A percentile compares a stretch with the other conserved stretches of the same genome.
Conservation (phyloP, 495 filamentous ascomycete genomes). For the Penicillium antarcticum region DNA sequence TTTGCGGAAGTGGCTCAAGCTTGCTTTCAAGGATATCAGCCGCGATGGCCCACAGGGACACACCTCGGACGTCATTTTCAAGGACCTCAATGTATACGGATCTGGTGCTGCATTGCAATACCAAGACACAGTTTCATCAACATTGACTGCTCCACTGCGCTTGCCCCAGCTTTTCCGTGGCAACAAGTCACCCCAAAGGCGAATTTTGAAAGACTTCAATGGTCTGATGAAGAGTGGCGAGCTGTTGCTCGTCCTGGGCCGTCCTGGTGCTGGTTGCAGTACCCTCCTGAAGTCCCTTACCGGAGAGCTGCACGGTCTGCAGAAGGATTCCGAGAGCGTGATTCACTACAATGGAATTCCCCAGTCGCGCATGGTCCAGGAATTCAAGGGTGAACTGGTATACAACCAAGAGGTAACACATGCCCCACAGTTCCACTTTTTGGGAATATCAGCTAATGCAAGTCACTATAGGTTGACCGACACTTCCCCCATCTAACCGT, state of each 20-base stretch:
- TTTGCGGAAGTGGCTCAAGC: slow-evolving; percentile 27
- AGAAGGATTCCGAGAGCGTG: slow-evolving; percentile 30
- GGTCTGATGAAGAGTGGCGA: slow-evolving; percentile 35
- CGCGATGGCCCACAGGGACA: slow-evolving; percentile 18
- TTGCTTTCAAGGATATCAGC: slow-evolving; percentile 21
- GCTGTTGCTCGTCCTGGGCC: slow-evolving; percentile 35
- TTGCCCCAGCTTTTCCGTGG: slow-evolving; percentile 16
- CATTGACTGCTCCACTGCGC: slow-evolving; percentile 42
- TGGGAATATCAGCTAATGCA: not conserved
- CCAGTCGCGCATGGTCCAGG: slow-evolving; percentile 23
- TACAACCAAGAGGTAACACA: slow-evolving; percentile 50
- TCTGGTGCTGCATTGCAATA: slow-evolving; percentile 49
- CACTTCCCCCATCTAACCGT: slow-evolving; percentile 64
- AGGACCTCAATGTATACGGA: slow-evolving; percentile 48
- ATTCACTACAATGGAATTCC: slow-evolving; percentile 46
- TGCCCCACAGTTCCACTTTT: not conserved
- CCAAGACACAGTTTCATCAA: slow-evolving; percentile 45
- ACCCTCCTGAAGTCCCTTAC: slow-evolving; percentile 37
- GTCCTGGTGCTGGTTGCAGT: slow-evolving; percentile 39
- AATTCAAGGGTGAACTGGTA: slow-evolving; percentile 58
- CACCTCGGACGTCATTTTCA: slow-evolving; percentile 42
- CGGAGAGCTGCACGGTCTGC: slow-evolving; percentile 33
- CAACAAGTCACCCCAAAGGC: slow-evolving; percentile 20
- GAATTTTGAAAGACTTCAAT: slow-evolving; percentile 37
- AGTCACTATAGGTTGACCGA: slow-evolving; percentile 39